These are phyloP conservation scores for Pachysandra terminalis DNA, from an alignment of 164 flowering plant species.

Conservation along the genomic window DNA sequence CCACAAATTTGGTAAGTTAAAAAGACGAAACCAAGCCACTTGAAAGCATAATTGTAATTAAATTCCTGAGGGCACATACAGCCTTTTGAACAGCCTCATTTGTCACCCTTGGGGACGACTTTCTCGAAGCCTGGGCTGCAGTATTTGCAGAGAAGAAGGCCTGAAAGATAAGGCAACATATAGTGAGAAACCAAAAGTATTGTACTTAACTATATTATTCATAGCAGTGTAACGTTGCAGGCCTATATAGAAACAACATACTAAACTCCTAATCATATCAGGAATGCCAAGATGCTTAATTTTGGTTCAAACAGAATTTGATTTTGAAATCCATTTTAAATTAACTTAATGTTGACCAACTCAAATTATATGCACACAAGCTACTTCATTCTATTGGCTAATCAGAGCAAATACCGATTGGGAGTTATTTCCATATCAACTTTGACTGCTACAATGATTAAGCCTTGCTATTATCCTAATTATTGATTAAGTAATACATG, in stretches of 20 bases:
- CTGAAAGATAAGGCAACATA: conserved; percentile 28
- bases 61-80: conserved; percentile 38
- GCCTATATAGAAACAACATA: background rate
- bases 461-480: background rate
- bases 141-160: conserved; percentile 70
- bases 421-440: too few species aligned
- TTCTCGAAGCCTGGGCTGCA: conserved; percentile 75
- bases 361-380: background rate
- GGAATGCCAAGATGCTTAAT: background rate
- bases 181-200: background rate
- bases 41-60: background rate
- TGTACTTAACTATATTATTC: background rate
- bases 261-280: background rate
- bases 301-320: too few species aligned
- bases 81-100: conserved; percentile 86
- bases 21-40: background rate
- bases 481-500: too few species aligned
- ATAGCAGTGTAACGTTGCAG: too few species aligned
- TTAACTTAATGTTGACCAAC: background rate
- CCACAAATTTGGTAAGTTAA: conserved; percentile 1
- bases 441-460: background rate
- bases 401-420: too few species aligned
- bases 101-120: conserved; percentile 77
- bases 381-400: background rate
- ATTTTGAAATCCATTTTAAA: background rate